These are phyloP conservation scores for Psilocybe azurescens DNA, from an alignment of 768 basidiomycete species.

Conservation along the genomic window DNA sequence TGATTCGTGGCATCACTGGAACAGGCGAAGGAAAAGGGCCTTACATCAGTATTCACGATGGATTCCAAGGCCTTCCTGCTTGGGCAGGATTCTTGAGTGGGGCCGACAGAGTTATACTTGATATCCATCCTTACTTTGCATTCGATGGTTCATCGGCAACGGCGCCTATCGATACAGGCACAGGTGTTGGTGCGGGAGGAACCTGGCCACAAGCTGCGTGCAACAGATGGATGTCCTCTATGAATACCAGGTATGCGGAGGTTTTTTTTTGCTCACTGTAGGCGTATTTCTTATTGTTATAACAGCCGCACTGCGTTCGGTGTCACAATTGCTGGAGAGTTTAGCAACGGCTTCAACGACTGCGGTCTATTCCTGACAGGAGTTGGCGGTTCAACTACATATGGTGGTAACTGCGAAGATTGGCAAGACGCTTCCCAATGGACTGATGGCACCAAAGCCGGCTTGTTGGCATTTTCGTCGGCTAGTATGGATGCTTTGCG, in stretches of 20 bases:
- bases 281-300: conserved; percentile 7
- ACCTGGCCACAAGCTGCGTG: conserved; percentile 60
- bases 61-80: conserved; percentile 46
- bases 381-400: conserved; percentile 24
- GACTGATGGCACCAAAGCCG: conserved; percentile 41
- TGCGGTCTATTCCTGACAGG: conserved; percentile 52
- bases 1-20: conserved; percentile 77
- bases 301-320: conserved; percentile 60
- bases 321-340: conserved; percentile 80
- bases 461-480: conserved; percentile 59
- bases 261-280: background rate
- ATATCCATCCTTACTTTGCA: conserved; percentile 49
- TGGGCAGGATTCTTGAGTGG: conserved; percentile 41
- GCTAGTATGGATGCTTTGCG: conserved; percentile 49
- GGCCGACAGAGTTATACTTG: conserved; percentile 46
- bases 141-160: conserved; percentile 49
- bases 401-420: conserved; percentile 37
- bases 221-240: conserved; percentile 56
- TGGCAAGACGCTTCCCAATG: conserved; percentile 64
- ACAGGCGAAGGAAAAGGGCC: conserved; percentile 69
- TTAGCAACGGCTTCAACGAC: conserved; percentile 70
- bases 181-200: conserved; percentile 45
- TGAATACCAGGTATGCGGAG: conserved; percentile 52
- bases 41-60: conserved; percentile 54
- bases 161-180: conserved; percentile 42